phyloP scores from a whole-genome alignment of 2,329 filamentous ascomycete genomes.

The Aureobasidium sp. region DNA sequence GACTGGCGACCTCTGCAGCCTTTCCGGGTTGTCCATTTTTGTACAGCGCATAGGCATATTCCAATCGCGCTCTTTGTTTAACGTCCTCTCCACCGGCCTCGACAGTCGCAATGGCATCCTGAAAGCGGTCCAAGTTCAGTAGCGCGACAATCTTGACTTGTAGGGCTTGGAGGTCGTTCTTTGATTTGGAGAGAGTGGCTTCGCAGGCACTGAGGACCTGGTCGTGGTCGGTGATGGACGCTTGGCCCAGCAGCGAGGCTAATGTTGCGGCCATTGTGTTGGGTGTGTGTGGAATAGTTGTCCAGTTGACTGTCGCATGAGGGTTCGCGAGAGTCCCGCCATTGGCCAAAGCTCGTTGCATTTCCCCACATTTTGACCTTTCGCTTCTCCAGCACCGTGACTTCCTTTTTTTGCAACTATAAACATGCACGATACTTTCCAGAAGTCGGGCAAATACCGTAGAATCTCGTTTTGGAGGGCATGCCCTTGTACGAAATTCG shows the following conservation, averaged over 20 bases:
- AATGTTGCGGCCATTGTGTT: slow-evolving; percentile 28
- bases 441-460: no score
- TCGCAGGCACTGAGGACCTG: slow-evolving; percentile 61
- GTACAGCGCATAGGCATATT: slow-evolving; percentile 77
- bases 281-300: neutral
- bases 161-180: slow-evolving; percentile 51
- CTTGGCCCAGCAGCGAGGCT: slow-evolving; percentile 47
- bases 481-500: no score
- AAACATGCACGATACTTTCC: neutral
- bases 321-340: neutral
- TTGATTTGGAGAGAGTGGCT: slow-evolving; percentile 49
- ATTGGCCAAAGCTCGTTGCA: neutral
- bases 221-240: slow-evolving; percentile 60
- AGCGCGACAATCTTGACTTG: slow-evolving; percentile 66
- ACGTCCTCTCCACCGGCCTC: slow-evolving; percentile 55
- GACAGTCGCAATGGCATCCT: slow-evolving; percentile 64
- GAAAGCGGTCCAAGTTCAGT: slow-evolving; percentile 73
- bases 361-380: slow-evolving; percentile 1
- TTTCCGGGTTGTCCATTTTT: slow-evolving; percentile 63
- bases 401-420: neutral
- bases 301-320: neutral
- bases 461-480: no score
- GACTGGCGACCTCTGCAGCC: slow-evolving; percentile 47
- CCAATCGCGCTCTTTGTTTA: slow-evolving; percentile 54
- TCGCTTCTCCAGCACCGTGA: neutral